Percentiles rank a stretch among this genome's conserved stretches.
phyloP scores from a whole-genome alignment of 306 rosid species.

The Vicia faba region DNA sequence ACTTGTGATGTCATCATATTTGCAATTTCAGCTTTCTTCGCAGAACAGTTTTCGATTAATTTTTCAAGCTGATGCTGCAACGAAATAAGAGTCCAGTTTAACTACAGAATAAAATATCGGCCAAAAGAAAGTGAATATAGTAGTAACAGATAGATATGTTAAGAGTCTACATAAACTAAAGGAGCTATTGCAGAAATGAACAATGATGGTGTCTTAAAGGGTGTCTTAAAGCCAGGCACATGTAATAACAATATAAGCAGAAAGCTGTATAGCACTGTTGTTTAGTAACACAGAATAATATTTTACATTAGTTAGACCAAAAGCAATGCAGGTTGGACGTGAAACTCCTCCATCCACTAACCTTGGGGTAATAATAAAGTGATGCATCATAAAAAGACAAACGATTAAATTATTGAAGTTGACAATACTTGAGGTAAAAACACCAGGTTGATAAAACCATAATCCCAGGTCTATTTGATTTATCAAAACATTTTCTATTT shows the following conservation, averaged over 20 bases:
- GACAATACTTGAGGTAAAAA: conserved; percentile 2
- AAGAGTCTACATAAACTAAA: conserved; percentile 15
- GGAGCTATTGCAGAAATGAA: conserved; percentile 23
- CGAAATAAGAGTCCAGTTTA: conserved; percentile 29
- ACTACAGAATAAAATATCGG: conserved; percentile 5
- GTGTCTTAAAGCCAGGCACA: conserved; percentile 30
- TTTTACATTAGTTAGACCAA: conserved; percentile 13
- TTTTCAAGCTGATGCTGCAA: conserved; percentile 56
- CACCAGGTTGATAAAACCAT: not conserved
- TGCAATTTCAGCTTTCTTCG: conserved; percentile 61
- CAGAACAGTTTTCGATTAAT: conserved; percentile 44
- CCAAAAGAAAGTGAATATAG: conserved; percentile 15
- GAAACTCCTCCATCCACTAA: conserved; percentile 16
- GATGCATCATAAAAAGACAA: conserved; percentile 4
- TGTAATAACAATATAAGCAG: conserved; percentile 10
- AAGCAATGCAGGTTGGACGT: not conserved
- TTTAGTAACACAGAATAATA: conserved; percentile 16
- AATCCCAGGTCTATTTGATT: not conserved
- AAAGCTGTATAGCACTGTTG: not conserved
- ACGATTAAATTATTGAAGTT: not conserved
- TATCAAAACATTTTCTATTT: not conserved
- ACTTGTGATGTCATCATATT: conserved; percentile 70
- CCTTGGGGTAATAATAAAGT: not conserved
- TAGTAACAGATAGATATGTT: not conserved
- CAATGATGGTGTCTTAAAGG: too few relatives aligned